Evolutionary conservation across 306 rosid species (phyloP), one percentile per base, ranked within the genome.

Genomic region (Rosa rugosa): DNA sequence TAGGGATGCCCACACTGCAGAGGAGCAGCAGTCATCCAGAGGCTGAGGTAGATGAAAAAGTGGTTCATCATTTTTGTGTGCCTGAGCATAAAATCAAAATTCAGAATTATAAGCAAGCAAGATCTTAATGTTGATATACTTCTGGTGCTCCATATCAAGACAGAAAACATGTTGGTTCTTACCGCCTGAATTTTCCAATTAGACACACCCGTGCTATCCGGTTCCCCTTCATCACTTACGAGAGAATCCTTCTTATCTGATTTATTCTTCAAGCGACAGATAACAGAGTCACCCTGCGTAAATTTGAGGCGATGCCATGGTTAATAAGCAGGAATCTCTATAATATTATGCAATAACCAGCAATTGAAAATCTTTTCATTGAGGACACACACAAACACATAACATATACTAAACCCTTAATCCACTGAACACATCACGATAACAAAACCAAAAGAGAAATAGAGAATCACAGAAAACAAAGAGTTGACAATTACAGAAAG

Each of bases 191-290:
- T 75, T 67, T 72, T 80, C 31, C 17, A 18, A 44, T 79, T 81
- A 13, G 78, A 69, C 51, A 56, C 17, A 49, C 27, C 31, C 5
- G 50, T 2, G 36, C 36, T 31, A 27, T 27, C 31, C 31, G 31
- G 31, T 27, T 27, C 31, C 31, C 31, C 31, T 27, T 27, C 31
- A 27, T 27, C 31, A 27, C 31, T 27, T 27, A 27, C 31, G 1
- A 27, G 31, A 27, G 31, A 27, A n/a, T 70, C 71, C 71, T 8
- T 66, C 70, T 11, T 66, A 31, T 83, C 85, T 44, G 67, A 20
- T n/a, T 69, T 83, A 50, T 54, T 69, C 49, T 59, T 85, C 75
- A 91, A 62, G 27, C 86, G 91, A 57, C 87, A 81, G 36, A 89
- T 0, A 23, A 36, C 42, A 27, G 11, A 27, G 17, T 62, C 41